Conservation (phyloP, 768 basidiomycete species). For the Astraeus odoratus region DNA sequence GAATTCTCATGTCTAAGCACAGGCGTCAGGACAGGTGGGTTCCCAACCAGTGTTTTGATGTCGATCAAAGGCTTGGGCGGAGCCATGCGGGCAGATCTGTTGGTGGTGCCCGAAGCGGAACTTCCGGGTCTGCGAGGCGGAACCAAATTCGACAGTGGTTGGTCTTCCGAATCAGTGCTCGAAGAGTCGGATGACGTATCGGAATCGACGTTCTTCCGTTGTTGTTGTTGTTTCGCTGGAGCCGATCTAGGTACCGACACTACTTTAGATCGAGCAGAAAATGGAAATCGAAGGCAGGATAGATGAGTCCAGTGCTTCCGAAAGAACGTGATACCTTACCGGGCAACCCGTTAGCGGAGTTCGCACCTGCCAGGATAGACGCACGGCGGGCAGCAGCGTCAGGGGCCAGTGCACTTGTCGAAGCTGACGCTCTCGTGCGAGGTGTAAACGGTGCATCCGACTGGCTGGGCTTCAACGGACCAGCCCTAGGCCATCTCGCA, state of each 20-base stretch:
- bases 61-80: constrained; percentile 41
- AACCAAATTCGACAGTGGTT: constrained; percentile 58
- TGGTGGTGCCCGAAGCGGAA: constrained; percentile 34
- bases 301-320: neutral
- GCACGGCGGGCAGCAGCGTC: constrained; percentile 46
- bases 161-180: constrained; percentile 46
- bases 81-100: constrained; percentile 24
- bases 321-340: constrained; percentile 21
- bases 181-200: constrained; percentile 25
- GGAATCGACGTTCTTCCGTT: constrained; percentile 13
- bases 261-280: neutral
- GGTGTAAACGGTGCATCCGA: constrained; percentile 3
- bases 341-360: constrained; percentile 18
- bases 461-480: constrained; percentile 25
- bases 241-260: constrained; percentile 5
- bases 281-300: neutral
- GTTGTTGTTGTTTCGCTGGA: constrained; percentile 1
- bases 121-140: constrained; percentile 64
- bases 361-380: constrained; percentile 31
- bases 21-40: constrained; percentile 31
- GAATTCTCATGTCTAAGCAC: constrained; percentile 24
- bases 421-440: constrained; percentile 46
- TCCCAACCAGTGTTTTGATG: constrained; percentile 22
- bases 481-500: constrained; percentile 10
- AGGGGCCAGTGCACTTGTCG: constrained; percentile 52